Evolutionary conservation across 148 eudicot genomes (phyloP).

Genomic region (Silene latifolia): DNA sequence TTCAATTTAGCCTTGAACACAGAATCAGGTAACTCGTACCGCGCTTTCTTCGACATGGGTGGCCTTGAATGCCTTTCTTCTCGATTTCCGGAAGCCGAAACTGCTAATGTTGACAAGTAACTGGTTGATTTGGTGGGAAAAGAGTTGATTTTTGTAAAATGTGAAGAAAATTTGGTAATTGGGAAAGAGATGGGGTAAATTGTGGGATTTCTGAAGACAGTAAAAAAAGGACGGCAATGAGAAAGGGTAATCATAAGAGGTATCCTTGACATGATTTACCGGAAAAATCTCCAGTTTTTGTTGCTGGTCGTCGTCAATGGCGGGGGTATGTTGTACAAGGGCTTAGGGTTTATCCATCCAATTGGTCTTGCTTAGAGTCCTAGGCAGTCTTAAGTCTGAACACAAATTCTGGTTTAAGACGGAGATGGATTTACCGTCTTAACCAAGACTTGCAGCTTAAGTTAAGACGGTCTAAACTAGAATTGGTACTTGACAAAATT

Average conservation of each 20-base stretch:
- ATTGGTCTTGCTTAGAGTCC: too few species aligned
- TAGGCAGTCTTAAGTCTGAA: too few species aligned
- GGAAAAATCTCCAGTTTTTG: not conserved
- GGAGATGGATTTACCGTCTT: too few species aligned
- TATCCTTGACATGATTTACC: slow-evolving; percentile 16
- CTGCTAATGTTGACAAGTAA: slow-evolving; percentile 9
- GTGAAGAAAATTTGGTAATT: not conserved
- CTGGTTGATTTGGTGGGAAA: not conserved
- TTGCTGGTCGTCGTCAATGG: not conserved
- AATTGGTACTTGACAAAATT: too few species aligned
- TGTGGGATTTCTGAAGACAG: slow-evolving; percentile 14
- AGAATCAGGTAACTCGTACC: slow-evolving; percentile 44
- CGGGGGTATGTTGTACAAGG: not conserved
- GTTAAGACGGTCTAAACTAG: too few species aligned
- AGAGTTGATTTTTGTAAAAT: not conserved
- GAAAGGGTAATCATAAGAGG: slow-evolving; percentile 15
- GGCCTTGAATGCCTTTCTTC: not conserved
- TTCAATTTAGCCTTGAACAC: slow-evolving; percentile 48
- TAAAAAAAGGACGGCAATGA: slow-evolving; percentile 22
- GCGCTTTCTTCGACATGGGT: slow-evolving; percentile 33
- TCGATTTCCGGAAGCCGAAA: not conserved
- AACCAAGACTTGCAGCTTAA: too few species aligned
- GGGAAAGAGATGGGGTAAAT: not conserved
- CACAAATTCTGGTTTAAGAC: too few species aligned
- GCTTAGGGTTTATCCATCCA: not conserved